Percentiles rank a stretch among this genome's conserved stretches.
Evolutionary conservation across 1,139 yeast species (phyloP).

Genomic region (Saccharomyces hybrid): DNA sequence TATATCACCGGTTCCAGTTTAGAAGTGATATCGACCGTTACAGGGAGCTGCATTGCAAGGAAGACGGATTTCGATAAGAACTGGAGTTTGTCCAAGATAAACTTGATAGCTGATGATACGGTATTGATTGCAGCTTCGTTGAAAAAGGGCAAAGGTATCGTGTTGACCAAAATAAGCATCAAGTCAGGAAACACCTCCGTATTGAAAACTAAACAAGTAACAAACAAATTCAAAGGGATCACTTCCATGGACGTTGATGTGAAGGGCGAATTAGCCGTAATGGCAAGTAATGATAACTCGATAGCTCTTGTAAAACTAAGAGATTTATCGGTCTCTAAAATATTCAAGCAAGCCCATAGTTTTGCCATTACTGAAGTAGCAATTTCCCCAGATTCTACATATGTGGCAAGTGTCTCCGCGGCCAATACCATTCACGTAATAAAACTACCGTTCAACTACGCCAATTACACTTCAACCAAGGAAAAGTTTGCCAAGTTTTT

Average conservation of each 20-base stretch:
- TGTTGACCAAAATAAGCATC: conserved; percentile 27
- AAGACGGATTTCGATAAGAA: conserved; percentile 30
- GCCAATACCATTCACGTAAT: conserved; percentile 66
- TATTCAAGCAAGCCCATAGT: conserved; percentile 58
- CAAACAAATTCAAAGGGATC: conserved; percentile 53
- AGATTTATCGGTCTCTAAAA: conserved; percentile 45
- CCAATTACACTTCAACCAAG: conserved; percentile 37
- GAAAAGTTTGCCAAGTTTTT: conserved; percentile 38
- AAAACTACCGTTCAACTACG: conserved; percentile 47
- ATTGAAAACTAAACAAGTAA: conserved; percentile 39
- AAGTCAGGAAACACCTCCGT: conserved; percentile 33
- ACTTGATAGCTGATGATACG: conserved; percentile 46
- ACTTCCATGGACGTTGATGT: conserved; percentile 57
- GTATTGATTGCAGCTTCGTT: conserved; percentile 50
- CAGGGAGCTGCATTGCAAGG: conserved; percentile 35
- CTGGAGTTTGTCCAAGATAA: conserved; percentile 48
- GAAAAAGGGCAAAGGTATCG: conserved; percentile 40
- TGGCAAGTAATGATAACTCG: conserved; percentile 74
- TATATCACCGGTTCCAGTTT: conserved; percentile 49
- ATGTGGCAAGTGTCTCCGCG: conserved; percentile 73
- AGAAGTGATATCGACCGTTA: conserved; percentile 41
- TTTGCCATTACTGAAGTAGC: conserved; percentile 76
- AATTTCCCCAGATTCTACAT: conserved; percentile 63
- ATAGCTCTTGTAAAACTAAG: conserved; percentile 49
- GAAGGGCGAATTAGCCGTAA: conserved; percentile 45